These are phyloP conservation scores for Globisporangium recalcitrans DNA, from an alignment of 352 stramenopile genomes.

Conservation along the genomic window DNA sequence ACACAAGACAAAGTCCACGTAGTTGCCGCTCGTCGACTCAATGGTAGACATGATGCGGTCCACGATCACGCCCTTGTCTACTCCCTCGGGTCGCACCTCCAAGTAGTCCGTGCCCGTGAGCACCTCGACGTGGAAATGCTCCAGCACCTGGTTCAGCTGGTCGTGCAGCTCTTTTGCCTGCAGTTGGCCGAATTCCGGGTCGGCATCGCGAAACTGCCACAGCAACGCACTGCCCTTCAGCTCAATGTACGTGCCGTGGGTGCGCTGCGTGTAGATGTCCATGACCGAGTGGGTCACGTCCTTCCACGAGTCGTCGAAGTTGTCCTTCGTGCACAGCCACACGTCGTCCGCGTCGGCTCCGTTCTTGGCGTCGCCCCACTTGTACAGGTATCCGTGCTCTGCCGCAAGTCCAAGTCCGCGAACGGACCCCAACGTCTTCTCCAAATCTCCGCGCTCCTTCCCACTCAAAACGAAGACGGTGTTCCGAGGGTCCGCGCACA, in stretches of 20 bases:
- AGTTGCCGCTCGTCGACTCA: constrained; percentile 64
- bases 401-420: constrained; percentile 94
- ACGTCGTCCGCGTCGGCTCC: constrained; percentile 42
- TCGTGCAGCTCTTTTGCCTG: constrained; percentile 98
- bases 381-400: constrained; percentile 99
- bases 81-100: constrained; percentile 94
- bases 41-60: constrained; percentile 93
- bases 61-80: constrained; percentile 98
- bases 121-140: constrained; percentile 95
- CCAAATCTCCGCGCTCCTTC: constrained; percentile 92
- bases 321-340: constrained; percentile 84
- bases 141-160: constrained; percentile 94
- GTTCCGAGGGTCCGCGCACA: constrained; percentile 95
- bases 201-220: constrained; percentile 98
- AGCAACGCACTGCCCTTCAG: constrained; percentile 97
- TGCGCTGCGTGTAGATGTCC: constrained; percentile 98
- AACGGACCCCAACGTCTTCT: constrained; percentile 92
- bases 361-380: constrained; percentile 71
- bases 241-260: constrained; percentile 99
- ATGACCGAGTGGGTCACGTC: constrained; percentile 96
- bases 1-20: constrained; percentile 96
- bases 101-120: constrained; percentile 84
- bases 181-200: constrained; percentile 98
- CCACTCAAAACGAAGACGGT: constrained; percentile 98
- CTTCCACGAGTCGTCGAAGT: constrained; percentile 96